Base-by-base conservation (phyloP, 106 monocot species). In the Narthecium ossifragum region DNA sequence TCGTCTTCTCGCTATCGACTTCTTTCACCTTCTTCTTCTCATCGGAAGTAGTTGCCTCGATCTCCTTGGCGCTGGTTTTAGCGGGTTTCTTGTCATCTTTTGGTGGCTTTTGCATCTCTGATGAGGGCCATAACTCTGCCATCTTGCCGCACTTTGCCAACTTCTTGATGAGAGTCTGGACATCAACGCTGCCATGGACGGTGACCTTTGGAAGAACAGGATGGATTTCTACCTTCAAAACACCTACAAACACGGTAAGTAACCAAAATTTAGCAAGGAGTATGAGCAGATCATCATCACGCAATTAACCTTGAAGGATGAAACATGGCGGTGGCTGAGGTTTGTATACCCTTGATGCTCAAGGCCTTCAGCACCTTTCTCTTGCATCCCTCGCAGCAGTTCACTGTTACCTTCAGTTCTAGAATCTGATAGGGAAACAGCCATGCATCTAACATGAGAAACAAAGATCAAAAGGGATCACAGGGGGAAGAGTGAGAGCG, bases 221-320 rank as follows among this genome's bases (percentile, higher is more conserved):
- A 56, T 93, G 81, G 64, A 93, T 88, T 57, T 93, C 88, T 59
- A 74, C 71, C 69, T 65, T 88, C 60, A 92, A 55, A 45, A 87
- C 86, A 24, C 92, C 92, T 92, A 59, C 52, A 70, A 1, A 26
- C 18, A 28, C n/a, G n/a, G n/a, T n/a, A n/a, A n/a, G n/a, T n/a
- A n/a, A n/a, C n/a, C n/a, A n/a, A n/a, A n/a, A n/a, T n/a, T n/a
- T n/a, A n/a, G n/a, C n/a, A n/a, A n/a, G n/a, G n/a, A n/a, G n/a
- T n/a, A n/a, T n/a, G n/a, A n/a, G n/a, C n/a, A n/a, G n/a, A n/a
- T n/a, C n/a, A n/a, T n/a, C n/a, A n/a, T n/a, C n/a, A n/a, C n/a
- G n/a, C n/a, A n/a, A n/a, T n/a, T n/a, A n/a, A n/a, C n/a, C n/a
- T n/a, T n/a, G n/a, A n/a, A n/a, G n/a, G n/a, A n/a, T n/a, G n/a